Evolutionary conservation across 306 rosid genomes (phyloP).

Genomic region (Neltuma alba): DNA sequence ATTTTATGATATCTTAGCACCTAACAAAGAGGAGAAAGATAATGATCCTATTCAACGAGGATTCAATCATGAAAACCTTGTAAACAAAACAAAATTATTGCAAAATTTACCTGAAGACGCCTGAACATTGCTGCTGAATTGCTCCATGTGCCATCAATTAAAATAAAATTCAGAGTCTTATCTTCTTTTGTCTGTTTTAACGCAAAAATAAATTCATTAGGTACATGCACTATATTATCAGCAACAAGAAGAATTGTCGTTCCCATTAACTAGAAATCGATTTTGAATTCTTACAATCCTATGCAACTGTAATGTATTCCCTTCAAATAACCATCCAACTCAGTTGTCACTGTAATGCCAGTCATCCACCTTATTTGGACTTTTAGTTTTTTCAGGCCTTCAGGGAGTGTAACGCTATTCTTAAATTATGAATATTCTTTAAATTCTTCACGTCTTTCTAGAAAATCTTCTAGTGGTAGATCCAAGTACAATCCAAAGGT

Average conservation of each 20-base stretch:
- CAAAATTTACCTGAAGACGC: constrained; percentile 77
- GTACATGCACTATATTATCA: constrained; percentile 31
- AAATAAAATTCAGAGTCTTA: constrained; percentile 69
- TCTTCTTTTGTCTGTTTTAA: constrained; percentile 64
- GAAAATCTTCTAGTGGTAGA: constrained; percentile 3
- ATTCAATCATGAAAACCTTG: constrained; percentile 16
- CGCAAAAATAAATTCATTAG: constrained; percentile 47
- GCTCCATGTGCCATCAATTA: constrained; percentile 99
- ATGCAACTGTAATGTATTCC: background rate
- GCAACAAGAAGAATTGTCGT: constrained; percentile 20
- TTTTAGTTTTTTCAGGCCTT: background rate
- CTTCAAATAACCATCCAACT: background rate
- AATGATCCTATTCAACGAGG: constrained; percentile 18
- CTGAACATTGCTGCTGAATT: constrained; percentile 93
- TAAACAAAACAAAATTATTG: constrained; percentile 18
- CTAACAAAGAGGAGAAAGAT: constrained; percentile 9
- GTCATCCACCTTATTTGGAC: background rate
- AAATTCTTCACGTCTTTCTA: constrained; percentile 1
- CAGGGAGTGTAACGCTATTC: background rate
- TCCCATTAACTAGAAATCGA: constrained; percentile 2
- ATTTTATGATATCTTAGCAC: constrained; percentile 1
- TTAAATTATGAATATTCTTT: constrained; percentile 1
- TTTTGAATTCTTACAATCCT: background rate
- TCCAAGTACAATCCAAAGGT: constrained; percentile 20
- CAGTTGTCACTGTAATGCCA: constrained; percentile 31